Percentiles rank a stretch among this genome's conserved stretches.
phyloP scores from a whole-genome alignment of 2,329 filamentous ascomycete species.

The Ambrosiella cleistominuta region DNA sequence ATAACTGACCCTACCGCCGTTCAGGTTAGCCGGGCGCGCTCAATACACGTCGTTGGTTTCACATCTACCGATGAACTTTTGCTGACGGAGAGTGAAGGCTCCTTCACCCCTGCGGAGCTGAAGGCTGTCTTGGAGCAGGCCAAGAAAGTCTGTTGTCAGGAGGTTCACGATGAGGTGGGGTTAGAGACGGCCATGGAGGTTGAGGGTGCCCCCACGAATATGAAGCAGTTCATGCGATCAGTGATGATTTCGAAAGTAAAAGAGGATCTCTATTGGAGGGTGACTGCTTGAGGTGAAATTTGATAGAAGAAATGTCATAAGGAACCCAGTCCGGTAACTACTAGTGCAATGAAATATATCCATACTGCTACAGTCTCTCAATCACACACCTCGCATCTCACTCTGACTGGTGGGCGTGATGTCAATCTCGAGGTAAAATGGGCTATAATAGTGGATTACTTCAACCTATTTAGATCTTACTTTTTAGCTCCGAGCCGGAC shows the following conservation, averaged over 20 bases:
- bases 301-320: background rate
- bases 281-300: background rate
- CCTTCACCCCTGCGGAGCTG: constrained; percentile 62
- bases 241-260: constrained; percentile 38
- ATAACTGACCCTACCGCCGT: constrained; percentile 44
- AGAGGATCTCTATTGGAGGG: constrained; percentile 39
- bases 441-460: no score
- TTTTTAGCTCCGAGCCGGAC: no score
- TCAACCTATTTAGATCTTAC: no score
- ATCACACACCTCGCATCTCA: no score
- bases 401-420: background rate
- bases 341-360: background rate
- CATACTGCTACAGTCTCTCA: background rate
- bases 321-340: constrained; percentile 3
- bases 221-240: constrained; percentile 45
- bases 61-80: constrained; percentile 56
- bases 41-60: constrained; percentile 70
- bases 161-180: constrained; percentile 20
- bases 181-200: constrained; percentile 28
- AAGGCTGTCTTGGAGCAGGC: constrained; percentile 49
- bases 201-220: constrained; percentile 26
- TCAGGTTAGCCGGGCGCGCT: constrained; percentile 44
- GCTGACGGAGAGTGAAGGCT: constrained; percentile 64
- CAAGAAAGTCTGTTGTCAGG: constrained; percentile 42
- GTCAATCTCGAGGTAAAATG: no score